A percentile compares a stretch with the other conserved stretches of the same genome.
Evolutionary conservation across 2,329 filamentous ascomycete species (phyloP).

Genomic region (Beauveria rudraprayagi): DNA sequence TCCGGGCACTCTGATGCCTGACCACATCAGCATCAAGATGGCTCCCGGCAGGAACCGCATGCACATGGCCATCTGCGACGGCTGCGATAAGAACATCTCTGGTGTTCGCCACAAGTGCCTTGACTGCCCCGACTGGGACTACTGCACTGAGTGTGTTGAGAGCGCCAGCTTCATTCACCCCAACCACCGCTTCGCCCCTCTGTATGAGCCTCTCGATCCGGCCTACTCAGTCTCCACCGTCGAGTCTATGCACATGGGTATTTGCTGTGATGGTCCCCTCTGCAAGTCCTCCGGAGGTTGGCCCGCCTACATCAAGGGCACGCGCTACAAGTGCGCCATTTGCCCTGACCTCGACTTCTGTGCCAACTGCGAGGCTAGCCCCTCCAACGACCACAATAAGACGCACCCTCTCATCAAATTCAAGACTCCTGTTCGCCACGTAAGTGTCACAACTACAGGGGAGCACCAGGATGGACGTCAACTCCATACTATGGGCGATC

Average conservation of each 20-base stretch:
- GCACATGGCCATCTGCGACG: conserved; percentile 90
- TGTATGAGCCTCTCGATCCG: conserved; percentile 62
- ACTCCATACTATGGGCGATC: conserved; percentile 67
- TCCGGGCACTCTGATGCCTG: conserved; percentile 51
- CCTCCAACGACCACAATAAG: conserved; percentile 77
- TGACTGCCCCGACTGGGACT: conserved; percentile 96
- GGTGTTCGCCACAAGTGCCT: conserved; percentile 95
- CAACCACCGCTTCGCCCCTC: conserved; percentile 77
- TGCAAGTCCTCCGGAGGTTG: conserved; percentile 51
- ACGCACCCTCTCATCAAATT: conserved; percentile 98
- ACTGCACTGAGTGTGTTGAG: conserved; percentile 68
- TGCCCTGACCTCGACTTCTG: conserved; percentile 96
- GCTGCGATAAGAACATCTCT: conserved; percentile 79
- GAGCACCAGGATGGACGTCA: conserved; percentile 62
- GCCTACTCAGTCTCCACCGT: conserved; percentile 15
- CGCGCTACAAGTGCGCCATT: conserved; percentile 94
- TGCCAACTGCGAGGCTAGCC: conserved; percentile 83
- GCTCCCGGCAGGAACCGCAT: conserved; percentile 69
- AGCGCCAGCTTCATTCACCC: conserved; percentile 64
- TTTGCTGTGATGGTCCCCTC: conserved; percentile 90
- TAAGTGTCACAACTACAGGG: conserved; percentile 76
- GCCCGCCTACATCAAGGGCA: conserved; percentile 70
- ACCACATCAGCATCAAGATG: conserved; percentile 59
- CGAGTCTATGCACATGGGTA: conserved; percentile 61
- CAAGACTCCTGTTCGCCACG: conserved; percentile 82